These are phyloP conservation scores for Auriscalpium orientale DNA, from an alignment of 768 basidiomycete genomes.

Conservation along the genomic window DNA sequence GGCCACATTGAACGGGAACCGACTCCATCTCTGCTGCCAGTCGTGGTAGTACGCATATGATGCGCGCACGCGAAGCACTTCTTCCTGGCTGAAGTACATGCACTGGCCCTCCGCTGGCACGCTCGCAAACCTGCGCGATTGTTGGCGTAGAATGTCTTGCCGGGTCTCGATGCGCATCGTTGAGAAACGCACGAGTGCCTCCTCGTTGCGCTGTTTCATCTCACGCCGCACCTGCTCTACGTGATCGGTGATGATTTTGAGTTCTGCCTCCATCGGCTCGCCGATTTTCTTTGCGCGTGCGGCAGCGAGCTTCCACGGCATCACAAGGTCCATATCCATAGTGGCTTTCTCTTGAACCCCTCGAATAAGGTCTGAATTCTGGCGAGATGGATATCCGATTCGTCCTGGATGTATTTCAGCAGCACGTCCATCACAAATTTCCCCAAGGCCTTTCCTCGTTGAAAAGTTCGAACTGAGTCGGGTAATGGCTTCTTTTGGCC, in stretches of 20 bases:
- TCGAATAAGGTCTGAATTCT: slow-evolving; percentile 26
- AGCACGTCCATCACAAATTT: slow-evolving; percentile 41
- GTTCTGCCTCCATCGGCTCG: slow-evolving; percentile 25
- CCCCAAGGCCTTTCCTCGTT: slow-evolving; percentile 14
- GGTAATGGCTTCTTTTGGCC: slow-evolving; percentile 13
- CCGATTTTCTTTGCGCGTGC: slow-evolving; percentile 12
- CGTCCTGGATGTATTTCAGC: slow-evolving; percentile 19
- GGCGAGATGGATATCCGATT: slow-evolving; percentile 15
- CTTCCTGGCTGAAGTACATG: slow-evolving; percentile 23
- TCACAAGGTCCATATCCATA: slow-evolving; percentile 21
- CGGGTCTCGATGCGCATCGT: slow-evolving; percentile 33
- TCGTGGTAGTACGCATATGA: slow-evolving; percentile 45
- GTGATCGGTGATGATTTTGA: slow-evolving; percentile 31
- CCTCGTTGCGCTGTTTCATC: slow-evolving; percentile 12
- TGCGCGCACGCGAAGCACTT: slow-evolving; percentile 34
- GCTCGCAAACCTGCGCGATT: slow-evolving; percentile 35
- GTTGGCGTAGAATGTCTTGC: slow-evolving; percentile 38
- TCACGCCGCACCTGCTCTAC: slow-evolving; percentile 27
- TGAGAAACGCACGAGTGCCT: slow-evolving; percentile 26
- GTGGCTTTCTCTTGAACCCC: background rate
- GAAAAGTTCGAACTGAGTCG: background rate
- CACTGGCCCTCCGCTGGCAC: slow-evolving; percentile 19
- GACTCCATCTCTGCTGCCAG: slow-evolving; percentile 16
- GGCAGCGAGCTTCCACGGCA: slow-evolving; percentile 32
- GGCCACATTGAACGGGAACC: slow-evolving; percentile 50